Evolutionary conservation across 163 green algal genomes (phyloP), one percentile per base, ranked within the genome.

Genomic region (Chloroidium sp.): DNA sequence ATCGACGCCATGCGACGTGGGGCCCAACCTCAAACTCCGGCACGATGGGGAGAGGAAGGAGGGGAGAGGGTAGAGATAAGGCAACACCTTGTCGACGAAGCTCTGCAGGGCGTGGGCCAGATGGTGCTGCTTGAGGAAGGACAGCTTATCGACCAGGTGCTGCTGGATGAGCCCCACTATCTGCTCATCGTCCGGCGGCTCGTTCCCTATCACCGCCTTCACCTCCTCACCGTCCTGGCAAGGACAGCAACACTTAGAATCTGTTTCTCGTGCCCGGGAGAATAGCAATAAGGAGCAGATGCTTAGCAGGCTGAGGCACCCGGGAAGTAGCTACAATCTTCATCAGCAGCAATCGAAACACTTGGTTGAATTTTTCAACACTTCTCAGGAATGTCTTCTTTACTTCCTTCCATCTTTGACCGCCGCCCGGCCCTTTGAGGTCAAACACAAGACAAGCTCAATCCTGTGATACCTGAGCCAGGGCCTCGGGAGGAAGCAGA

Each of bases 61-160:
- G 36, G 36, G 36, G 81, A 60, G 60, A 61, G 13, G 4, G 10
- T 14, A 14, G 59, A 74, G 12, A 4, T 13, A 4, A 12, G 62
- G 3, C 14, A 80, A 36, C n/a, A 81, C 93, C 86, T 97, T 97
- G 61, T 97, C 93, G 62, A 98, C 95, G 87, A 97, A 98, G 62
- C 94, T 82, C 83, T 97, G 90, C 84, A 98, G 88, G 14, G 95
- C 95, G 3, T 87, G 59, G 0, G 84, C 88, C 82, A 88, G 76
- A 57, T 91, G 79, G n/a, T 84, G 69, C 64, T 91, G 88, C 1
- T 78, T 78, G 72, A 93, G 81, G 60, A 93, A 80, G 78, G 94
- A 80, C 81, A 97, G 86, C 76, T 93, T 87, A 69, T 92, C 80
- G 64, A 79, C 58, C 81, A 92, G 78, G 78, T 90, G 86, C 81